Percentiles rank a stretch among this genome's conserved stretches.
Evolutionary conservation across 2,329 filamentous ascomycete species (phyloP).

Genomic region (Escovopsis sp.): DNA sequence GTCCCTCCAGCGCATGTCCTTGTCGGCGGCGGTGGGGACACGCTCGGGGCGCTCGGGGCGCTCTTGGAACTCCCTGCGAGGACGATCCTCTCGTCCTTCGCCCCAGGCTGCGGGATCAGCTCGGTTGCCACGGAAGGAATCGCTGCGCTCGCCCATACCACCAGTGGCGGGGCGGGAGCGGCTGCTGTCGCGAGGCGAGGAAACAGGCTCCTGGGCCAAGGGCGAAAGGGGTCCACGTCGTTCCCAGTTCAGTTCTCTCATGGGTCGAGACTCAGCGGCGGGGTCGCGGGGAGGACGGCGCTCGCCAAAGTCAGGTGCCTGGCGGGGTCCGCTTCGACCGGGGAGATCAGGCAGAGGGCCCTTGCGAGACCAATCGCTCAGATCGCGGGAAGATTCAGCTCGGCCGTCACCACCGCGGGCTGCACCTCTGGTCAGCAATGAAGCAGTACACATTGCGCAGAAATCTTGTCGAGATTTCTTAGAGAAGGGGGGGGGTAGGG

Average conservation of each 20-base stretch:
- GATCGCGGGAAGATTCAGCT: constrained; percentile 55
- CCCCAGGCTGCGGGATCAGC: constrained; percentile 57
- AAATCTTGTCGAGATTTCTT: neutral
- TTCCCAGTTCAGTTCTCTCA: constrained; percentile 79
- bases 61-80: constrained; percentile 61
- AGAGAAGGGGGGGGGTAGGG: neutral
- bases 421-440: constrained; percentile 22
- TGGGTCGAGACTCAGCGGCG: constrained; percentile 40
- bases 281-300: constrained; percentile 56
- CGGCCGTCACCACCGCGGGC: constrained; percentile 63
- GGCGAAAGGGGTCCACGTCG: constrained; percentile 84
- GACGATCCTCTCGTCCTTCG: constrained; percentile 59
- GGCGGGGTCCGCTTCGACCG: constrained; percentile 28
- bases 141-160: constrained; percentile 42
- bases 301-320: constrained; percentile 36
- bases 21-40: constrained; percentile 72
- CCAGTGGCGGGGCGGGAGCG: constrained; percentile 32
- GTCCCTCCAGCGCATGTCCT: constrained; percentile 84
- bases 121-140: constrained; percentile 46
- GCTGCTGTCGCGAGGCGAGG: constrained; percentile 39
- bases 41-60: constrained; percentile 39
- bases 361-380: constrained; percentile 85
- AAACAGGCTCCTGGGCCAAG: constrained; percentile 32
- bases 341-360: constrained; percentile 71
- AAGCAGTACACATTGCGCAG: neutral